These are phyloP conservation scores for Pseudonitzschia pungens DNA, from an alignment of 108 stramenopile genomes.

Conservation along the genomic window DNA sequence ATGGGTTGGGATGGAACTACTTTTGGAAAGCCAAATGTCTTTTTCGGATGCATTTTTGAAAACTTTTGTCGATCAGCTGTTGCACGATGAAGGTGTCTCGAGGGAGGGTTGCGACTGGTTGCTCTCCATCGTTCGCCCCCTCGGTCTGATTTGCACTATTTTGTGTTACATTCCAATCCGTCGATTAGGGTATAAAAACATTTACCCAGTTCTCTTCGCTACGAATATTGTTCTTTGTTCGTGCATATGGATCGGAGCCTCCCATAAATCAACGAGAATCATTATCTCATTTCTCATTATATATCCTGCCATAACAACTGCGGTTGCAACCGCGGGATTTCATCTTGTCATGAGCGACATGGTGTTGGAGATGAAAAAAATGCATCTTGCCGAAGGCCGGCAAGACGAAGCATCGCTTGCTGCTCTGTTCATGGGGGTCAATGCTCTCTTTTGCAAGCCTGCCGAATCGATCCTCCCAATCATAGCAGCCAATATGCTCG, in stretches of 20 bases:
- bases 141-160: conserved; percentile 38
- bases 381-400: conserved; percentile 41
- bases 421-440: conserved; percentile 51
- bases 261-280: conserved; percentile 26
- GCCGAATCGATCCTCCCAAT: conserved; percentile 44
- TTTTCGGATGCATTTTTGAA: conserved; percentile 44
- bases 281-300: conserved; percentile 39
- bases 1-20: conserved; percentile 48
- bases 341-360: conserved; percentile 57
- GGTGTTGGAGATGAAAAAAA: conserved; percentile 54
- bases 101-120: conserved; percentile 47
- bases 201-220: conserved; percentile 40
- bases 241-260: conserved; percentile 17
- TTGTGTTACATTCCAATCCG: conserved; percentile 53
- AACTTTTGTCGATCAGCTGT: conserved; percentile 48
- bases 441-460: conserved; percentile 61
- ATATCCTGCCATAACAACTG: conserved; percentile 43
- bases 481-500: conserved; percentile 38
- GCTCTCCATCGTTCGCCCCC: conserved; percentile 37
- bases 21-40: conserved; percentile 41
- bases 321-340: conserved; percentile 47
- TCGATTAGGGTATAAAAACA: conserved; percentile 39
- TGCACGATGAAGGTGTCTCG: conserved; percentile 37
- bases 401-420: conserved; percentile 55
- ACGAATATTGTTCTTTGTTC: conserved; percentile 30